Evolutionary conservation across 805 yeast species (phyloP).

Genomic region (Candida montana): DNA sequence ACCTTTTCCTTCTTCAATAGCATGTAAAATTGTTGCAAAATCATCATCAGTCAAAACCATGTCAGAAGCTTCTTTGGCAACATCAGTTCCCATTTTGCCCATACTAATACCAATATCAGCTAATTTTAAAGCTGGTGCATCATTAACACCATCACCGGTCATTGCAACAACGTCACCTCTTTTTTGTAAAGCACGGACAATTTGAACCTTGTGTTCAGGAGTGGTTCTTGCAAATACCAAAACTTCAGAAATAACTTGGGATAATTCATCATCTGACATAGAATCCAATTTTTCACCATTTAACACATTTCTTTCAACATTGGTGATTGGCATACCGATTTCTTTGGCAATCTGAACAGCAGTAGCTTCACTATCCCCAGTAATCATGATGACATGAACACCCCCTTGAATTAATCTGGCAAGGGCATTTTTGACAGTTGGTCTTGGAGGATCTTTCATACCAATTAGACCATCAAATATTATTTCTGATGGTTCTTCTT

Average conservation of each 20-base stretch:
- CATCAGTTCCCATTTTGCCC: constrained; percentile 95
- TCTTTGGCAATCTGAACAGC: constrained; percentile 81
- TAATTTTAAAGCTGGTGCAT: constrained; percentile 94
- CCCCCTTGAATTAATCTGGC: constrained; percentile 81
- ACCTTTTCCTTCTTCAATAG: constrained; percentile 97
- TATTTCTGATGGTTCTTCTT: constrained; percentile 49
- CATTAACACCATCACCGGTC: constrained; percentile 99
- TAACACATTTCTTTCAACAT: constrained; percentile 61
- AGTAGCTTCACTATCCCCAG: constrained; percentile 89
- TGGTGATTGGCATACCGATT: constrained; percentile 79
- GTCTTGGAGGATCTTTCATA: constrained; percentile 97
- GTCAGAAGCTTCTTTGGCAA: constrained; percentile 97
- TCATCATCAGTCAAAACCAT: constrained; percentile 97
- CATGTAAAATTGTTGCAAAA: constrained; percentile 86
- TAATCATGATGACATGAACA: constrained; percentile 96
- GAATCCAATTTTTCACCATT: constrained; percentile 80
- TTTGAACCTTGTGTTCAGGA: constrained; percentile 87
- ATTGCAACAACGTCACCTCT: constrained; percentile 95
- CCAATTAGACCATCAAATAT: constrained; percentile 84
- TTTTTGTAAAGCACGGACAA: constrained; percentile 82
- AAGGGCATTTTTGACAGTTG: constrained; percentile 72
- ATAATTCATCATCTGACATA: constrained; percentile 65
- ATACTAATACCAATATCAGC: constrained; percentile 96
- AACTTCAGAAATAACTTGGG: constrained; percentile 73
- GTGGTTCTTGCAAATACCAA: constrained; percentile 93